A percentile compares a stretch with the other conserved stretches of the same genome.
These are phyloP conservation scores for Orbilia brochopaga DNA, from an alignment of 2,329 filamentous ascomycete species.

Conservation along the genomic window DNA sequence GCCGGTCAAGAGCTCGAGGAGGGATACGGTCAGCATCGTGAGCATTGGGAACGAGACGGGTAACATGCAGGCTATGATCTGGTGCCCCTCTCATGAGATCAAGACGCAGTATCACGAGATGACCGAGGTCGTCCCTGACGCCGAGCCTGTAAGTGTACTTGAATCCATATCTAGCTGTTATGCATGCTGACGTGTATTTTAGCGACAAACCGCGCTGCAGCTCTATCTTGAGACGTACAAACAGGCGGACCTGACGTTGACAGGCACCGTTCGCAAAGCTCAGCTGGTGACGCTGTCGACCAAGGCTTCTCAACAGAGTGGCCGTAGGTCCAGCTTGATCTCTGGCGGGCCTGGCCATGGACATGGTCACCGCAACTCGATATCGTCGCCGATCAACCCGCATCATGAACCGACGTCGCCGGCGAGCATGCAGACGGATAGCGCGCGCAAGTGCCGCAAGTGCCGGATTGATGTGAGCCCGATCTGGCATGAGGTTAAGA, in stretches of 20 bases:
- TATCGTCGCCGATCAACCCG: constrained; percentile 36
- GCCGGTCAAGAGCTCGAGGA: constrained; percentile 84
- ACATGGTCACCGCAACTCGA: constrained; percentile 54
- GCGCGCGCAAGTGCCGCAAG: constrained; percentile 55
- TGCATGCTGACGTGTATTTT: constrained; percentile 13
- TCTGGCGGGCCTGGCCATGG: constrained; percentile 54
- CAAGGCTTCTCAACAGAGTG: constrained; percentile 61
- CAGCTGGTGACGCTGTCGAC: constrained; percentile 73
- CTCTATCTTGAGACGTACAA: constrained; percentile 89
- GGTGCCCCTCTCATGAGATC: constrained; percentile 86
- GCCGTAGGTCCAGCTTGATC: constrained; percentile 55
- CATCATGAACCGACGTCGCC: constrained; percentile 46
- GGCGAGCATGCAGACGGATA: constrained; percentile 55
- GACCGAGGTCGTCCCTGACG: constrained; percentile 73
- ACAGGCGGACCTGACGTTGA: constrained; percentile 87
- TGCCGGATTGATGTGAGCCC: constrained; percentile 54
- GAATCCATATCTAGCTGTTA: neutral
- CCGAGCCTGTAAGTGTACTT: constrained; percentile 58
- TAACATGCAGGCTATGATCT: constrained; percentile 81
- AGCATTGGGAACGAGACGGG: constrained; percentile 81
- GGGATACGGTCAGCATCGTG: constrained; percentile 79
- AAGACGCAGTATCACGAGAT: constrained; percentile 79
- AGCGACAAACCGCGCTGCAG: constrained; percentile 74
- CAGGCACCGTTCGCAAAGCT: constrained; percentile 90
- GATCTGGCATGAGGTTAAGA: constrained; percentile 53